Evolutionary conservation across 441 rosid species (phyloP), one percentile per base, ranked within the genome.

Genomic region (Kokia cookei): DNA sequence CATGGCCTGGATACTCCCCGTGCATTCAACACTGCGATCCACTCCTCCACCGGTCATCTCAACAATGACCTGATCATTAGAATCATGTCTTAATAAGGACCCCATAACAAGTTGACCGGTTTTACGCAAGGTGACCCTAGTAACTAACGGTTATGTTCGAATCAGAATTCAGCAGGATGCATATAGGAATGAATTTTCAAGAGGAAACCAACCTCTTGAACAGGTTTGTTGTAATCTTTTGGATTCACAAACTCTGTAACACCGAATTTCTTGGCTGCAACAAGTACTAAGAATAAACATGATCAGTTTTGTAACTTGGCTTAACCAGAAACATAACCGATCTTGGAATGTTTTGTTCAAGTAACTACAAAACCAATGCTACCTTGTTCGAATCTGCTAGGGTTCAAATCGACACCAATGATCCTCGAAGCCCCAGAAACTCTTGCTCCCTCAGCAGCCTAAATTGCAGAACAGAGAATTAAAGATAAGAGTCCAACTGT

Each of bases 391-490:
- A 94, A 90, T 73, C 89, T 83, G 2, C 22, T 75, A 0, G 97
- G 51, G 79, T 94, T 92, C 72, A 90, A 79, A 80, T 94, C 97
- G 67, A 92, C 92, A 74, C 94, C 97, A 59, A 94, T 94, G 61
- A 94, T 80, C 86, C 93, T 89, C 0, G 88, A 82, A 62, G 97
- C 97, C 64, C 97, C 97, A 1, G 86, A 69, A 0, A 92, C 65
- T 69, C 96, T 87, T 40, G 98, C 97, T 12, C 96, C 98, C 77
- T 92, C 96, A 6, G 91, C 93, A 83, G 96, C 97, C 92, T 90
- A 42, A 51, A 40, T 64, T 64, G 35, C 74, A 54, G 11, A 53
- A 17, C 24, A 53, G 11, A 53, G 12, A 53, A 2, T 17, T 53
- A 53, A 17, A 29, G 35, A 29, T 29, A 32, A 32, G 35, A 32